Evolutionary conservation across 208 protist genomes (phyloP).

Genomic region (Trypanosoma congolense): DNA sequence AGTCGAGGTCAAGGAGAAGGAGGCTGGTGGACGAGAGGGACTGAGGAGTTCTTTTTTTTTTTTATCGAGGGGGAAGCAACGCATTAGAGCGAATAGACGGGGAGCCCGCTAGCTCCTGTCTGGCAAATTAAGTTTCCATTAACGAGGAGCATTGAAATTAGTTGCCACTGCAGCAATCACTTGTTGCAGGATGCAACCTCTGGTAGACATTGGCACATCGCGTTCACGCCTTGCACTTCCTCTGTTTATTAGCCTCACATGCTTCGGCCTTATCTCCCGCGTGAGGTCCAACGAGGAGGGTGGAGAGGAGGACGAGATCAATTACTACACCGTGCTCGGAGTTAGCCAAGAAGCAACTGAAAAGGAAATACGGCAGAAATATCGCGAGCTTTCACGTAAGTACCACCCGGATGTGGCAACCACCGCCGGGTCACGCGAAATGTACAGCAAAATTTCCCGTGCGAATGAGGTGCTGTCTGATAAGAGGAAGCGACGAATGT

Average conservation of each 20-base stretch:
- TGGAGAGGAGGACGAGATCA: conserved; percentile 32
- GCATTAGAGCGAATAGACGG: no score
- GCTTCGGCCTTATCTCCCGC: background rate
- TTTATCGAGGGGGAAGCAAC: no score
- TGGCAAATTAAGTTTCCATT: no score
- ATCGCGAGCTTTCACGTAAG: conserved; percentile 59
- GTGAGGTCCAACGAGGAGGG: background rate
- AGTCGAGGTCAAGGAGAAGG: no score
- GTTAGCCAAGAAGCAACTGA: conserved; percentile 65
- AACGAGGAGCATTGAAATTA: no score
- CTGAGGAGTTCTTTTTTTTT: no score
- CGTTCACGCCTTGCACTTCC: background rate
- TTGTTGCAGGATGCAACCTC: background rate
- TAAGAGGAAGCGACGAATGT: conserved; percentile 87
- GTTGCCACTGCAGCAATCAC: background rate
- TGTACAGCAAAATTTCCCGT: conserved; percentile 72
- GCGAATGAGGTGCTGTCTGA: conserved; percentile 91
- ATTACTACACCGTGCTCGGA: conserved; percentile 76
- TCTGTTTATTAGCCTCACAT: conserved; percentile 2
- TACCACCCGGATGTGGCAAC: conserved; percentile 83
- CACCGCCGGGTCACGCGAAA: conserved; percentile 42
- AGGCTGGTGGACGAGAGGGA: no score
- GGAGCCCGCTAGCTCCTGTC: no score
- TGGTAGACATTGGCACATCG: background rate
- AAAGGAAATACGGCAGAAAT: conserved; percentile 75